A percentile compares a stretch with the other conserved stretches of the same genome.
phyloP scores from a whole-genome alignment of 1,284 basidiomycete species.

The Apiotrichum gracile region DNA sequence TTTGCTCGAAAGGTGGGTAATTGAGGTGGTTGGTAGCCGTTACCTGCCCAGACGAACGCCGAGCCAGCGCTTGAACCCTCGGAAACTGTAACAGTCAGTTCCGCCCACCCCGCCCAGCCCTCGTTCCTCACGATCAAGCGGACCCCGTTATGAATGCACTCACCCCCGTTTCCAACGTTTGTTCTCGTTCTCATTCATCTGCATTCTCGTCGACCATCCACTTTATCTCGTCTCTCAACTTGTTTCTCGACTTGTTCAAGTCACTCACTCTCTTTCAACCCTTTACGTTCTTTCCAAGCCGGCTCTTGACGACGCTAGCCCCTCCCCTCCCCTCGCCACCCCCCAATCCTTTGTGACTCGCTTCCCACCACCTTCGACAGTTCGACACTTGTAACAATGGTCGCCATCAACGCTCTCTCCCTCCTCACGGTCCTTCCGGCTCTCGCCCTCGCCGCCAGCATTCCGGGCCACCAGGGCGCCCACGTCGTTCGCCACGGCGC shows the following conservation, averaged over 20 bases:
- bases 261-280: neutral
- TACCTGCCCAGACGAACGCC: too few relatives aligned
- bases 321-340: neutral
- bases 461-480: neutral
- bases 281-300: too few relatives aligned
- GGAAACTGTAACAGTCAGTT: too few relatives aligned
- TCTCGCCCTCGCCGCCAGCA: conserved; percentile 11
- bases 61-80: too few relatives aligned
- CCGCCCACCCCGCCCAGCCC: too few relatives aligned
- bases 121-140: too few relatives aligned
- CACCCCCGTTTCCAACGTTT: too few relatives aligned
- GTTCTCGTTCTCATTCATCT: neutral
- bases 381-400: conserved; percentile 25
- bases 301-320: neutral
- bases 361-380: too few relatives aligned
- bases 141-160: too few relatives aligned
- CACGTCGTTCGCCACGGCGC: neutral
- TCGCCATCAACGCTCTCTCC: conserved; percentile 24
- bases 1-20: too few relatives aligned
- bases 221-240: neutral
- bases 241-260: neutral
- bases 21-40: too few relatives aligned
- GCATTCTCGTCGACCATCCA: neutral
- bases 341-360: too few relatives aligned
- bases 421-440: conserved; percentile 30